Evolutionary conservation across 2,329 filamentous ascomycete genomes (phyloP).

Genomic region (Ophiostoma pallidulum): DNA sequence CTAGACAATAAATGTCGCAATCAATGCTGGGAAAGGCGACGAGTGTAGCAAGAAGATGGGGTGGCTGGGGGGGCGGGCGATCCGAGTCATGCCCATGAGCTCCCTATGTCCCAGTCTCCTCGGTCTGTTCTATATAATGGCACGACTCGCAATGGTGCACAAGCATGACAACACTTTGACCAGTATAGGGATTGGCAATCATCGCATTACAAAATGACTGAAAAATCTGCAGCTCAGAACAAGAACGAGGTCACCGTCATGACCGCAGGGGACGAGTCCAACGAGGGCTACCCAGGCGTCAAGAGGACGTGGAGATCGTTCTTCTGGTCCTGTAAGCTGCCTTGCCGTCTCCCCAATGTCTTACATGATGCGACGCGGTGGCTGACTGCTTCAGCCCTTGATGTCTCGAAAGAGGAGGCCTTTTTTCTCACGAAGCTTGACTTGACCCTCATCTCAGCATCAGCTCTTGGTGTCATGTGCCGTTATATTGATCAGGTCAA

Average conservation of each 20-base stretch:
- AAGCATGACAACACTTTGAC: too few species aligned
- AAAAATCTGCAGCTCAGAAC: background rate
- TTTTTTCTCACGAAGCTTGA: slow-evolving; percentile 22
- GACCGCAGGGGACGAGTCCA: background rate
- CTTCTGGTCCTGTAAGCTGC: slow-evolving; percentile 20
- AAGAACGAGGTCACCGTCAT: background rate
- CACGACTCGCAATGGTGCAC: too few species aligned
- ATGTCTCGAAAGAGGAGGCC: slow-evolving; percentile 21
- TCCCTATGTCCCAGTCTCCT: too few species aligned
- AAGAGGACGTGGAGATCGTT: slow-evolving; percentile 30
- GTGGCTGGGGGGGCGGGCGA: too few species aligned
- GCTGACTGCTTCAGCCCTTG: slow-evolving; percentile 15
- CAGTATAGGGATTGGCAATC: too few species aligned
- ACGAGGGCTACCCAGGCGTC: slow-evolving; percentile 27
- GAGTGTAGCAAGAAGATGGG: background rate
- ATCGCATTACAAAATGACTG: too few species aligned
- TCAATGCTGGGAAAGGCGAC: background rate
- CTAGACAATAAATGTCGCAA: too few species aligned
- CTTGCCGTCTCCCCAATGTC: too few species aligned
- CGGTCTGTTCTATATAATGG: background rate
- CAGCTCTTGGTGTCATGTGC: slow-evolving; percentile 21
- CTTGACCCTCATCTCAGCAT: slow-evolving; percentile 20
- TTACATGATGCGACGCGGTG: background rate
- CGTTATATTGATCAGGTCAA: slow-evolving; percentile 23
- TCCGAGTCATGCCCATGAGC: too few species aligned